Conservation (phyloP, 176 grass and related monocot species). For the Miscanthus lutarioriparius region DNA sequence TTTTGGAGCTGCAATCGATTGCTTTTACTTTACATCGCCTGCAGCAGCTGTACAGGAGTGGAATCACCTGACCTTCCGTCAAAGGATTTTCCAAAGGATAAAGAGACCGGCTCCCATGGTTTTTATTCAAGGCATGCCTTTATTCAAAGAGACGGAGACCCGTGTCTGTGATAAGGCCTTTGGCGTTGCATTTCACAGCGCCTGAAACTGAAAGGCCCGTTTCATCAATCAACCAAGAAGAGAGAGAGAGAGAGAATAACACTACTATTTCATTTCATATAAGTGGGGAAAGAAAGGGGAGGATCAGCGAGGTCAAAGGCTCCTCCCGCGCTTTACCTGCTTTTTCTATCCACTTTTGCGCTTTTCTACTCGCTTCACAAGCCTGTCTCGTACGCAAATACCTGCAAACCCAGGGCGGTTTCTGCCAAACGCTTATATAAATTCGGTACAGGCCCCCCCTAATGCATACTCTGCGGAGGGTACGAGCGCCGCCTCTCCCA, state of each 20-base stretch:
- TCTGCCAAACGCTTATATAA: conserved; percentile 15
- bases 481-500: neutral
- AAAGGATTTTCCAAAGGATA: neutral
- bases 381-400: neutral
- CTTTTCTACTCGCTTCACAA: neutral
- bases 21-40: conserved; percentile 24
- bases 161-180: neutral
- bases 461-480: conserved; percentile 18
- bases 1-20: neutral
- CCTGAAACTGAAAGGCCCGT: neutral
- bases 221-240: neutral
- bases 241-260: neutral
- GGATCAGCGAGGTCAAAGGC: conserved; percentile 35
- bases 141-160: neutral
- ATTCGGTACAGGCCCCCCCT: conserved; percentile 11
- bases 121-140: neutral
- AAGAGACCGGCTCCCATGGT: neutral
- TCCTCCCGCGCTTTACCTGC: conserved; percentile 16
- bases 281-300: neutral
- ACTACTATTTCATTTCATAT: neutral
- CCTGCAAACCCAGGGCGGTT: neutral
- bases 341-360: neutral
- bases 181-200: conserved; percentile 13
- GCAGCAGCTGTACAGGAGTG: neutral
- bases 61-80: conserved; percentile 19